A percentile compares a stretch with the other conserved stretches of the same genome.
Evolutionary conservation across 1,284 basidiomycete genomes (phyloP).

Genomic region (Cutaneotrichosporon sp.): DNA sequence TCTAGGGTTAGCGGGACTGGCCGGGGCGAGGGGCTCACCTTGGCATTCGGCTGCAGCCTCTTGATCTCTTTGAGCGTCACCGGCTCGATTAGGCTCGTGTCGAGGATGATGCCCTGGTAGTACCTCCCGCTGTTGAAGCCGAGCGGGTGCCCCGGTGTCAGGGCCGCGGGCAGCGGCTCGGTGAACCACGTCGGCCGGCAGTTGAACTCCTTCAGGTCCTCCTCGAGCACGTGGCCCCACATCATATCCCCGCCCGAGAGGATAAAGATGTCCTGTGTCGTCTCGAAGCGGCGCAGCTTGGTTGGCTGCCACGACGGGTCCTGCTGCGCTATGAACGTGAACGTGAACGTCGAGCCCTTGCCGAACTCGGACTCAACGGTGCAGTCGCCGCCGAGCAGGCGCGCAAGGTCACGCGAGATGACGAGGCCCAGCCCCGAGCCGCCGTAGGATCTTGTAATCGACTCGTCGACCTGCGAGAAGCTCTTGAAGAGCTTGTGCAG

Average conservation of each 20-base stretch:
- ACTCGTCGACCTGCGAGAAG: constrained; percentile 51
- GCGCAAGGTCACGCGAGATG: constrained; percentile 47
- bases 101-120: constrained; percentile 34
- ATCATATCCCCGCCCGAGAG: constrained; percentile 25
- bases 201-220: constrained; percentile 34
- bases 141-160: constrained; percentile 23
- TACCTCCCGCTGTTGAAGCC: constrained; percentile 29
- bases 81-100: constrained; percentile 25
- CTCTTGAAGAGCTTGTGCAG: constrained; percentile 49
- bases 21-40: constrained; percentile 19
- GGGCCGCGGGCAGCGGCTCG: constrained; percentile 21
- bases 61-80: constrained; percentile 25
- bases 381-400: constrained; percentile 49
- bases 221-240: constrained; percentile 38
- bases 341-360: constrained; percentile 48
- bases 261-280: constrained; percentile 30
- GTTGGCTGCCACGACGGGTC: constrained; percentile 23
- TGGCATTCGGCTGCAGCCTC: constrained; percentile 34
- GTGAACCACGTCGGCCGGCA: constrained; percentile 37
- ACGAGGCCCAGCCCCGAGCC: constrained; percentile 48
- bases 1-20: constrained; percentile 16
- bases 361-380: constrained; percentile 46
- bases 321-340: constrained; percentile 37
- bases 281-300: constrained; percentile 12
- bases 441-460: constrained; percentile 48